Conservation (phyloP, 305 asterid genomes). For the Rubia tinctorum region DNA sequence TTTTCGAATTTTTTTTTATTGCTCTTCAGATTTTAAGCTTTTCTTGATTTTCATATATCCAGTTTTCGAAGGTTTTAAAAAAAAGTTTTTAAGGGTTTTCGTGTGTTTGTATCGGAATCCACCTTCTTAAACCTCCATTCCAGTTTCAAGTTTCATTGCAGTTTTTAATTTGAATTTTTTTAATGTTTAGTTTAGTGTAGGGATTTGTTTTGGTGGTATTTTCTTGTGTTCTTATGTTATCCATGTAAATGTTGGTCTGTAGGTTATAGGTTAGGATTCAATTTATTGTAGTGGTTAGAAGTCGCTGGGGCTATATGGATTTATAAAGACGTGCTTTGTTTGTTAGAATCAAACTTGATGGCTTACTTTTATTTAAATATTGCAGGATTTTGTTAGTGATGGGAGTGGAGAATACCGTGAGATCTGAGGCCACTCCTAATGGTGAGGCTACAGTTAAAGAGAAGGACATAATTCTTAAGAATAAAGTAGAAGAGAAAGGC, state of each 20-base stretch:
- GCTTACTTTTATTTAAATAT: background rate
- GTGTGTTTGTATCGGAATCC: background rate
- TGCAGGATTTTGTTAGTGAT: conserved; percentile 26
- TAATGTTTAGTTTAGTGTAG: no score
- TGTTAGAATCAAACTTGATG: background rate
- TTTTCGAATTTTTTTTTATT: background rate
- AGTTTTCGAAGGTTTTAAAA: no score
- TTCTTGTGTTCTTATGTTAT: no score
- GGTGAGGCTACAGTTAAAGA: conserved; percentile 36
- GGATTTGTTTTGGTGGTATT: background rate
- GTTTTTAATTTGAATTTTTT: background rate
- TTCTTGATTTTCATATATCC: no score
- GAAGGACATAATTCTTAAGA: conserved; percentile 28
- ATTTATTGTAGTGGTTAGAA: background rate
- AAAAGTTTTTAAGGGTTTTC: background rate
- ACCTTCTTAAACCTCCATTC: background rate
- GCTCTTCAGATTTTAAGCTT: background rate
- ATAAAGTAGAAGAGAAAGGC: conserved; percentile 30
- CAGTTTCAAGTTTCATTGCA: background rate
- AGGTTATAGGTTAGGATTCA: no score
- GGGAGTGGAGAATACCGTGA: conserved; percentile 60
- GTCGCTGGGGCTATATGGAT: background rate
- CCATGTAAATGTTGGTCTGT: no score
- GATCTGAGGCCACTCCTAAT: conserved; percentile 38
- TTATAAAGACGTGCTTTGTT: background rate